Conservation (phyloP, 208 protist species). For the Leishmania turanica region DNA sequence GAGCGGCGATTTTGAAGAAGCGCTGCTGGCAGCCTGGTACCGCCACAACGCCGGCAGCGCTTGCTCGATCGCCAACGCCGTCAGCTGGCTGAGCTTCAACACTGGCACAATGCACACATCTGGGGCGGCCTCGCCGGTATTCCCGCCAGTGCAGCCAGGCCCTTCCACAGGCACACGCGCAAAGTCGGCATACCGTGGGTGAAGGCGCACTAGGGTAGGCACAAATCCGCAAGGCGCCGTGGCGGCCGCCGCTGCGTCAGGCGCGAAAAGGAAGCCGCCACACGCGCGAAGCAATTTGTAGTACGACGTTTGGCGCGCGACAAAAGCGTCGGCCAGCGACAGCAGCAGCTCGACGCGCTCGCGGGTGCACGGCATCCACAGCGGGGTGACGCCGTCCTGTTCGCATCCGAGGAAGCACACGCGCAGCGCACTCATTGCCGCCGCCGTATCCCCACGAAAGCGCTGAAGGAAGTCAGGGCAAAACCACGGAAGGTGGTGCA, state of each 20-base stretch:
- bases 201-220: conserved; percentile 48
- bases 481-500: conserved; percentile 66
- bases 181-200: conserved; percentile 75
- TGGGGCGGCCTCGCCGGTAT: background rate
- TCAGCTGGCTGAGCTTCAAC: conserved; percentile 83
- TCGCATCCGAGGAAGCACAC: conserved; percentile 68
- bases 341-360: conserved; percentile 67
- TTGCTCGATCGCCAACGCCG: conserved; percentile 57
- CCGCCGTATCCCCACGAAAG: conserved; percentile 39
- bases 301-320: conserved; percentile 42
- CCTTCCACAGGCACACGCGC: conserved; percentile 6
- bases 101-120: conserved; percentile 40
- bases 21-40: background rate
- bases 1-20: background rate
- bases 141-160: background rate
- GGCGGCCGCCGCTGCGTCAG: background rate
- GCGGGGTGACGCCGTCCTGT: conserved; percentile 52
- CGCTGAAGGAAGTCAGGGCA: conserved; percentile 41
- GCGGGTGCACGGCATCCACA: conserved; percentile 76
- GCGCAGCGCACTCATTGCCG: conserved; percentile 36
- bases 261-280: conserved; percentile 54
- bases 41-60: conserved; percentile 59
- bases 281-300: conserved; percentile 46
- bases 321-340: conserved; percentile 40
- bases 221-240: conserved; percentile 45